phyloP scores from a whole-genome alignment of 805 yeast genomes.

The Hanseniaspora occidentalis region DNA sequence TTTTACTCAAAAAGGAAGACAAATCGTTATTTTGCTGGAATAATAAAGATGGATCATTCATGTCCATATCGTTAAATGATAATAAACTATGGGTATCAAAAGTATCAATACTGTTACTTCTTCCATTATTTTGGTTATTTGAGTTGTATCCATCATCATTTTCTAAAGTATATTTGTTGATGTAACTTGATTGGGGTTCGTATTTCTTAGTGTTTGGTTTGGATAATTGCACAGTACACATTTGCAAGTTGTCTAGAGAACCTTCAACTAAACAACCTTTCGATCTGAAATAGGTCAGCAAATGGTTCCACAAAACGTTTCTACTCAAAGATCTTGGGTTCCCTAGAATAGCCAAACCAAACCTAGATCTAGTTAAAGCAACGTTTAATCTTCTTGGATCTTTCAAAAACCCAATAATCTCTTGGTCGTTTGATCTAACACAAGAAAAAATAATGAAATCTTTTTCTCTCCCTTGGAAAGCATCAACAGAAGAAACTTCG shows the following conservation, averaged over 20 bases:
- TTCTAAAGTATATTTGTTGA: slow-evolving; percentile 1
- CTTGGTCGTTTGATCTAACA: slow-evolving; percentile 70
- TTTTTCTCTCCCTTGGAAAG: slow-evolving; percentile 96
- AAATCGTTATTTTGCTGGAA: slow-evolving; percentile 14
- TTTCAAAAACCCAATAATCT: slow-evolving; percentile 69
- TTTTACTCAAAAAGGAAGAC: slow-evolving; percentile 15
- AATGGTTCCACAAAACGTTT: slow-evolving; percentile 65
- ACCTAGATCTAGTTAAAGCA: slow-evolving; percentile 80
- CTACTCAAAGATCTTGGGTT: slow-evolving; percentile 67
- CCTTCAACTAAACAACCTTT: slow-evolving; percentile 87
- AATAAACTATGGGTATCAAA: slow-evolving; percentile 24
- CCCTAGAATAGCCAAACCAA: slow-evolving; percentile 70
- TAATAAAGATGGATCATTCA: not conserved
- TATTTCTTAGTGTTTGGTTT: slow-evolving; percentile 14
- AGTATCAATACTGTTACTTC: slow-evolving; percentile 9
- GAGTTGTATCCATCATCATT: slow-evolving; percentile 3
- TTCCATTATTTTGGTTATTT: not conserved
- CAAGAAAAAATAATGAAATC: slow-evolving; percentile 89
- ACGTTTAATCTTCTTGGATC: slow-evolving; percentile 96
- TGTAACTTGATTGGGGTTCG: slow-evolving; percentile 1
- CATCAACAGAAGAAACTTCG: slow-evolving; percentile 93
- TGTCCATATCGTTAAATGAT: slow-evolving; percentile 19
- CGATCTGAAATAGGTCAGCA: slow-evolving; percentile 68
- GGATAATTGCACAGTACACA: slow-evolving; percentile 47
- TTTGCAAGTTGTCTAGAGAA: slow-evolving; percentile 62